A percentile compares a stretch with the other conserved stretches of the same genome.
These are phyloP conservation scores for Picochlorum sp. DNA, from an alignment of 139 green algal species.

Conservation along the genomic window DNA sequence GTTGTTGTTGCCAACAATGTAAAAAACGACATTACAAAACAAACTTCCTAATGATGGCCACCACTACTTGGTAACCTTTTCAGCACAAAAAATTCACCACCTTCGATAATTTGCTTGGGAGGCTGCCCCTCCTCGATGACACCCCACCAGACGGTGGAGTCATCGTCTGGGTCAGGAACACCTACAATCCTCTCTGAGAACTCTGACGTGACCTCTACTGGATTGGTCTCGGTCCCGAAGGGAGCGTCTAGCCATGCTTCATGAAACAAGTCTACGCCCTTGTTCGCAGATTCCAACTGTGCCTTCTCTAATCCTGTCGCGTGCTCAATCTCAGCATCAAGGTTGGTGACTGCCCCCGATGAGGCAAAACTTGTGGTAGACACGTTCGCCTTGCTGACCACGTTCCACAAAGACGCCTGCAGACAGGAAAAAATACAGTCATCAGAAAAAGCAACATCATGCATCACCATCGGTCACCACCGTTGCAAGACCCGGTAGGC, in stretches of 20 bases:
- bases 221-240: slow-evolving; percentile 55
- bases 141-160: slow-evolving; percentile 54
- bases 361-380: slow-evolving; percentile 2
- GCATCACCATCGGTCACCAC: too few species aligned
- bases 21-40: background rate
- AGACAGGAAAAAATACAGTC: too few species aligned
- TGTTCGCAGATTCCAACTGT: slow-evolving; percentile 40
- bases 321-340: slow-evolving; percentile 4
- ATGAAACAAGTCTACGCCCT: slow-evolving; percentile 46
- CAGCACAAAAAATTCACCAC: slow-evolving; percentile 65
- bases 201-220: slow-evolving; percentile 51
- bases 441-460: too few species aligned
- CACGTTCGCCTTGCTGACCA: background rate
- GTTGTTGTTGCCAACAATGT: background rate
- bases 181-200: slow-evolving; percentile 54
- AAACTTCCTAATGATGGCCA: slow-evolving; percentile 22
- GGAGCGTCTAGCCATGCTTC: slow-evolving; percentile 63
- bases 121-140: slow-evolving; percentile 46
- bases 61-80: slow-evolving; percentile 31
- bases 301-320: background rate
- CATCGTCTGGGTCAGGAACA: slow-evolving; percentile 64
- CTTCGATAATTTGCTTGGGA: slow-evolving; percentile 65
- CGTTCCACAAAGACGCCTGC: too few species aligned
- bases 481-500: too few species aligned
- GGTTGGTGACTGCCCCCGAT: background rate